Percentiles rank a stretch among this genome's conserved stretches.
phyloP scores from a whole-genome alignment of 2,329 filamentous ascomycete genomes.

The Diplodia seriata region DNA sequence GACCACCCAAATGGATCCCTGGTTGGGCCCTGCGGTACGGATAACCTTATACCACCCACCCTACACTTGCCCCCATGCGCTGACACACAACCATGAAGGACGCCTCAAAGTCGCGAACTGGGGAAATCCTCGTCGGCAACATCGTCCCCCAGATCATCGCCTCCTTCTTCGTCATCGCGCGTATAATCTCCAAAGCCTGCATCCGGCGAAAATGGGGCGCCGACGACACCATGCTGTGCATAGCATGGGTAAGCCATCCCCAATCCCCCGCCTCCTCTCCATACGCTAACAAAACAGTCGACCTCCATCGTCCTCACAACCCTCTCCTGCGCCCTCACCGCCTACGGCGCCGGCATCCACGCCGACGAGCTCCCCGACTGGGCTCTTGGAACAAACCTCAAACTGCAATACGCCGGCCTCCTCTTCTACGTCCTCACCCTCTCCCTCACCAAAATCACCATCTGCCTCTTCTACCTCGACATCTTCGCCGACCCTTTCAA shows the following conservation, averaged over 20 bases:
- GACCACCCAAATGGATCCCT: neutral
- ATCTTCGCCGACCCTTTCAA: slow-evolving; percentile 41
- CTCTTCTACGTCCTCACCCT: slow-evolving; percentile 44
- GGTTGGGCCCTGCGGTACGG: slow-evolving; percentile 9
- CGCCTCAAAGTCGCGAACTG: neutral
- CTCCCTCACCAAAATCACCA: slow-evolving; percentile 39
- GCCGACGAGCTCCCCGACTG: neutral
- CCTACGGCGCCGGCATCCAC: slow-evolving; percentile 17
- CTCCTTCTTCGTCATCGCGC: slow-evolving; percentile 5
- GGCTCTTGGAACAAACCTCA: neutral
- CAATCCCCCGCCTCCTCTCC: neutral
- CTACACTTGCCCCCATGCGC: neutral
- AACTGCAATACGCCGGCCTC: slow-evolving; percentile 38
- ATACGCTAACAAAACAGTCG: neutral
- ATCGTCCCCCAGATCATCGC: slow-evolving; percentile 9
- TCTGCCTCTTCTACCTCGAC: slow-evolving; percentile 44
- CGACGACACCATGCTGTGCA: slow-evolving; percentile 11
- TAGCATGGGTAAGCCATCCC: slow-evolving; percentile 1
- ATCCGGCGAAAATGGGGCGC: slow-evolving; percentile 11
- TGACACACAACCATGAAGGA: slow-evolving; percentile 4
- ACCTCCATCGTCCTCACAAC: slow-evolving; percentile 8
- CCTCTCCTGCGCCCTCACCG: slow-evolving; percentile 6
- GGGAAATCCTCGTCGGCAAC: slow-evolving; percentile 10
- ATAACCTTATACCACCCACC: neutral
- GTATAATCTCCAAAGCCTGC: slow-evolving; percentile 13